Base-by-base conservation (phyloP, 352 stramenopile species). In the Phytophthora pisi region DNA sequence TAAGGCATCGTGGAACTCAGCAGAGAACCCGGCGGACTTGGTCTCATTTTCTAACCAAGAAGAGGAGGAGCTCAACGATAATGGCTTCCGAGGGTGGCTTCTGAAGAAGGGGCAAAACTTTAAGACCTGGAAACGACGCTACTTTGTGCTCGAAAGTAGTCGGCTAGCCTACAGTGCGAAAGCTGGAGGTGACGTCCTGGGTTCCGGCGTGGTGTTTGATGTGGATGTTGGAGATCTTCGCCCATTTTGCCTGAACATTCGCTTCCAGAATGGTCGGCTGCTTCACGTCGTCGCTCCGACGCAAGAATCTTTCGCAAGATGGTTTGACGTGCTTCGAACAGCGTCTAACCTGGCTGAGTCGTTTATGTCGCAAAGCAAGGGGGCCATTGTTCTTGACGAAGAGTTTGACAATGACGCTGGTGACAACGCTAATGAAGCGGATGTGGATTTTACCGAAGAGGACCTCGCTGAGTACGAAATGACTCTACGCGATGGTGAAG, bases 61-160 rank as follows among this genome's bases (percentile, higher is more conserved):
- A 8, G 49, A 71, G 36, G 51, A 61, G 30, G 11, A 38, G 9
- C 18, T 50, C 9, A 40, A 65, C 23, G 64, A 71, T 9, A 66
- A 63, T 51, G 49, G 56, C 20, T 79, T 77, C 53, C 57, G 47
- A 10, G 88, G 88, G 20, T 96, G 86, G 86, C 73, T 96, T 1
- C 58, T 93, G 51, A 96, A 96, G 66, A 82, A 90, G 66, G 88
- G 88, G 1, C 85, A 95, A 57, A 78, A 84, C 47, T 86, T 95
- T 56, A 92, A 93, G 75, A 91, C 74, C 0, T 96, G 88, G 88
- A 96, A 95, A 68, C 73, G 81, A n/a, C 76, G 84, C 7, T 93
- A 88, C 60, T 92, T 96, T 42, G 69, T 86, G 18, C 75, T 96
- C 46, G 69, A 86, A 49, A 72, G 78, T n/a, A 91, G 80, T 15